phyloP scores from a whole-genome alignment of 331 rosid genomes.

The Dryas integrifolia region DNA sequence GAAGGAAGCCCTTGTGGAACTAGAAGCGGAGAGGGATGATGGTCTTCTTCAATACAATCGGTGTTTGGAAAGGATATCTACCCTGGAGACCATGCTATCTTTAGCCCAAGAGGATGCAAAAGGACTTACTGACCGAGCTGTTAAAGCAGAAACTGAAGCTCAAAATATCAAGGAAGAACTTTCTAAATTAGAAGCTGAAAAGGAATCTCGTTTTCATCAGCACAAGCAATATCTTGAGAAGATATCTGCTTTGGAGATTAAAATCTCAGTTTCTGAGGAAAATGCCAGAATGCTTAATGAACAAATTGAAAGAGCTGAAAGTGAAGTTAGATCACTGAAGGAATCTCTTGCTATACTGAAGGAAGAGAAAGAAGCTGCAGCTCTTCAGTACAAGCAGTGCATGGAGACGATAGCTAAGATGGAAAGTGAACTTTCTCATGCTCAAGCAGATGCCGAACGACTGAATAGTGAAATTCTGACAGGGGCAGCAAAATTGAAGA shows the following conservation, averaged over 20 bases:
- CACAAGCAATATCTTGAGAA: constrained; percentile 58
- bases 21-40: constrained; percentile 68
- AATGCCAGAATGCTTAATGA: constrained; percentile 56
- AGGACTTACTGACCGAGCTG: constrained; percentile 51
- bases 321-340: constrained; percentile 55
- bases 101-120: constrained; percentile 49
- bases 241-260: constrained; percentile 62
- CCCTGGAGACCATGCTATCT: constrained; percentile 53
- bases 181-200: constrained; percentile 59
- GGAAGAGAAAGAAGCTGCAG: constrained; percentile 63
- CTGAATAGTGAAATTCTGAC: constrained; percentile 45
- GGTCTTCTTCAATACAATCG: constrained; percentile 62
- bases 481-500: constrained; percentile 52
- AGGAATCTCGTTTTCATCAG: constrained; percentile 59
- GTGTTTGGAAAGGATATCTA: constrained; percentile 66
- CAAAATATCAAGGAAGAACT: constrained; percentile 55
- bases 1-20: constrained; percentile 66
- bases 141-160: constrained; percentile 61
- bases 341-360: constrained; percentile 42
- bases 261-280: constrained; percentile 61
- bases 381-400: constrained; percentile 59
- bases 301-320: constrained; percentile 56
- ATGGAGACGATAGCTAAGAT: constrained; percentile 58
- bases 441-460: constrained; percentile 52
- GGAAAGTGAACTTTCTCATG: constrained; percentile 63